These are phyloP conservation scores for Colletotrichum orbiculare DNA, from an alignment of 2,329 filamentous ascomycete species.

Conservation along the genomic window DNA sequence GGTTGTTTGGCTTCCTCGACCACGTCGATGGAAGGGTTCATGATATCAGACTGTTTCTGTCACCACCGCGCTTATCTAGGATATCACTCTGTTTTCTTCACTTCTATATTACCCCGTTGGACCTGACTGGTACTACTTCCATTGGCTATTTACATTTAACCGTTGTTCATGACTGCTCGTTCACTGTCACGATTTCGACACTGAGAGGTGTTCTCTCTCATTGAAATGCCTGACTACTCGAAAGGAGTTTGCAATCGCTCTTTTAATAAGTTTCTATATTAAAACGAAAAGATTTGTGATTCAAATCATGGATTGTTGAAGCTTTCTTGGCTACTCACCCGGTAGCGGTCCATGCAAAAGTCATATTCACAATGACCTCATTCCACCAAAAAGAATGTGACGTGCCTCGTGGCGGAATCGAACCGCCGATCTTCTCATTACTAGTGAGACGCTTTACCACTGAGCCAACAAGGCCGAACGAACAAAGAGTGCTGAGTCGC, in stretches of 20 bases:
- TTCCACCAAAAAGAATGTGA: not conserved
- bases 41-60: conserved; percentile 28
- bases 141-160: no score
- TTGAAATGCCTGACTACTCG: no score
- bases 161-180: no score
- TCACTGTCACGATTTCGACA: no score
- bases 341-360: no score
- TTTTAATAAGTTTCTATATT: no score
- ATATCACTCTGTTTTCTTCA: conserved; percentile 8
- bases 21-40: not conserved
- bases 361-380: not conserved
- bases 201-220: no score
- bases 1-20: conserved; percentile 10
- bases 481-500: no score
- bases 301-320: fast-evolving
- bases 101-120: conserved; percentile 15
- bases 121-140: not conserved
- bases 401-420: conserved; percentile 14
- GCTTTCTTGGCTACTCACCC: no score
- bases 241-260: no score
- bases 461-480: conserved; percentile 9
- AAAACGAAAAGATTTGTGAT: no score
- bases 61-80: not conserved
- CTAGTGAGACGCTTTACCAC: conserved; percentile 27
- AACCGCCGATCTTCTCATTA: conserved; percentile 28